A percentile compares a stretch with the other conserved stretches of the same genome.
Conservation (phyloP, 805 yeast species). For the Saccharomycopsis babjevae region DNA sequence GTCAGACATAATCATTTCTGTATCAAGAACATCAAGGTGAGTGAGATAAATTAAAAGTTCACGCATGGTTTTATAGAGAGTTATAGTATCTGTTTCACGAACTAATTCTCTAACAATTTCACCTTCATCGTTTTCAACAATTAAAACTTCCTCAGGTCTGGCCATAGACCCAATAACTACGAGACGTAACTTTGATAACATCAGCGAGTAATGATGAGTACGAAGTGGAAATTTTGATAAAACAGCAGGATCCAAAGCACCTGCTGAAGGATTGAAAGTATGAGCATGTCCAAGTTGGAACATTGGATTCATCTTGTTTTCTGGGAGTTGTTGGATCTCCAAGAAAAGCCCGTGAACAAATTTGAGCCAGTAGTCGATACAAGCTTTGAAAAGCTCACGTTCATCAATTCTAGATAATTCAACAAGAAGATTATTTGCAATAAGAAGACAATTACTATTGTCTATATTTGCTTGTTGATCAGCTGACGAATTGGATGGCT, state of each 20-base stretch:
- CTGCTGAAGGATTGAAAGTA: constrained; percentile 42
- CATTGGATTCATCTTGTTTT: constrained; percentile 62
- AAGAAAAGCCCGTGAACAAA: constrained; percentile 74
- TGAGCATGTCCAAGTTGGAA: constrained; percentile 49
- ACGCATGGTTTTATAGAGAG: constrained; percentile 88
- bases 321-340: constrained; percentile 77
- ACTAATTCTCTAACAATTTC: constrained; percentile 97
- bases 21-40: constrained; percentile 88
- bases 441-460: constrained; percentile 48
- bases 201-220: constrained; percentile 69
- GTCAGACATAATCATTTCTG: constrained; percentile 86
- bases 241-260: constrained; percentile 78
- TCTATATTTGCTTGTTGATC: constrained; percentile 30
- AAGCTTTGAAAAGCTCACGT: constrained; percentile 90
- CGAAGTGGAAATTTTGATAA: constrained; percentile 75
- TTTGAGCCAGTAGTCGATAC: constrained; percentile 88
- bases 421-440: constrained; percentile 72
- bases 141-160: constrained; percentile 93
- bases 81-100: constrained; percentile 94
- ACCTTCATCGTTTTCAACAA: constrained; percentile 98
- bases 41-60: constrained; percentile 92
- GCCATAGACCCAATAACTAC: constrained; percentile 98
- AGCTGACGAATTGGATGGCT: neutral
- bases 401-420: constrained; percentile 86
- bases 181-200: constrained; percentile 73